These are phyloP conservation scores for Sporothrix curviconia DNA, from an alignment of 2,329 filamentous ascomycete species.

Conservation along the genomic window DNA sequence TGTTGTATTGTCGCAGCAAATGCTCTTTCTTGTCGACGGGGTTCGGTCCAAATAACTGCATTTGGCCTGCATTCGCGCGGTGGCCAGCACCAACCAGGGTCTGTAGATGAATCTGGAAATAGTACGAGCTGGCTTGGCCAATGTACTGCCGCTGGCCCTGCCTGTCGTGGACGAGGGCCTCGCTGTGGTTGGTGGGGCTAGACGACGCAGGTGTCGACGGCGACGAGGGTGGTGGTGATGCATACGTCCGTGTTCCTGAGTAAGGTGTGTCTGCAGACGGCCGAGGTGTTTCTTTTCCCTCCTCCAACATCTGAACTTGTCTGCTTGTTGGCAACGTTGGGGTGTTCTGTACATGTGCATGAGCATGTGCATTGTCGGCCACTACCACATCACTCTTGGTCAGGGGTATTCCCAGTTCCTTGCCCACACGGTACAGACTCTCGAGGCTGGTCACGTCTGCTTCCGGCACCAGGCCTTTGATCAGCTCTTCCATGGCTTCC, in stretches of 20 bases:
- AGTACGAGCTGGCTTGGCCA: constrained; percentile 35
- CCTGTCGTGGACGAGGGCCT: constrained; percentile 33
- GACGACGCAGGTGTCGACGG: background rate
- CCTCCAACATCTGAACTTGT: too few relatives aligned
- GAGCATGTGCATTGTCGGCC: background rate
- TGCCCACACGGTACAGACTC: constrained; percentile 33
- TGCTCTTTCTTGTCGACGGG: constrained; percentile 23
- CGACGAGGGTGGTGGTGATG: background rate
- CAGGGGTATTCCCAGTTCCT: constrained; percentile 34
- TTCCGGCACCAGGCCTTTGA: constrained; percentile 37
- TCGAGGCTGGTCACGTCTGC: constrained; percentile 35
- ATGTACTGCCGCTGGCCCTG: constrained; percentile 40
- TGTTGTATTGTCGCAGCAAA: background rate
- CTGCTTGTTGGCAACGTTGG: background rate
- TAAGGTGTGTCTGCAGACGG: too few relatives aligned
- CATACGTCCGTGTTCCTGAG: background rate
- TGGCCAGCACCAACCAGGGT: constrained; percentile 21
- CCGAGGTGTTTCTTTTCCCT: background rate
- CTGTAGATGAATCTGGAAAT: constrained; percentile 36
- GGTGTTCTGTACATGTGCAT: background rate
- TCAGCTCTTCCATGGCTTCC: constrained; percentile 35
- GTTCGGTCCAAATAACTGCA: constrained; percentile 35
- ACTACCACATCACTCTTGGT: constrained; percentile 19
- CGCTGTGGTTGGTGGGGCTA: constrained; percentile 19
- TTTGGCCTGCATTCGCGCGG: constrained; percentile 22